These are phyloP conservation scores for Tricholoma saponaceum DNA, from an alignment of 768 basidiomycete species.

Conservation along the genomic window DNA sequence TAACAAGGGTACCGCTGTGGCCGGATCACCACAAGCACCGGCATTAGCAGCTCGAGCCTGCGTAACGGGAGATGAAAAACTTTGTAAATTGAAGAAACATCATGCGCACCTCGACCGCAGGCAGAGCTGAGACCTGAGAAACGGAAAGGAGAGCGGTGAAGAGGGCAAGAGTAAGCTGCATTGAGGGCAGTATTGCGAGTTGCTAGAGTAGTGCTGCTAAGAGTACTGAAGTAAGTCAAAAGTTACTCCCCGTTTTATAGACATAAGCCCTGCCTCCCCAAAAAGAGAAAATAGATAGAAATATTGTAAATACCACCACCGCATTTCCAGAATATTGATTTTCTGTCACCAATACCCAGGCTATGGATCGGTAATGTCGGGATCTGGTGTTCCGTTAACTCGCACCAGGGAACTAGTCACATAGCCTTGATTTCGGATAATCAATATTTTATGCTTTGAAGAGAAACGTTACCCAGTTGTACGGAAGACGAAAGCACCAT, in stretches of 20 bases:
- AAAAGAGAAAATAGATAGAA: too few species aligned
- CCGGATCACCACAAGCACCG: constrained; percentile 9
- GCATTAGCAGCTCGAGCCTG: not conserved
- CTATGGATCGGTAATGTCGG: not conserved
- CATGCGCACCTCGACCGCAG: not conserved
- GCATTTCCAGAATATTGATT: not conserved
- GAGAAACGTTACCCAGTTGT: too few species aligned
- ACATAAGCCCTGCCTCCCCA: too few species aligned
- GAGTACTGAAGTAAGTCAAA: not conserved
- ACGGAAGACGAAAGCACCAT: too few species aligned
- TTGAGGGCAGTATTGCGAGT: not conserved
- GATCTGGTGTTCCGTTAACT: not conserved
- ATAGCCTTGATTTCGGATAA: too few species aligned
- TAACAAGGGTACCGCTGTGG: constrained; percentile 5
- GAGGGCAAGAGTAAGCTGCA: not conserved
- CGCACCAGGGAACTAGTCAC: too few species aligned
- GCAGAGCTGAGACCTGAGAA: not conserved
- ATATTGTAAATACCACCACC: too few species aligned
- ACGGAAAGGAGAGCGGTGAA: not conserved
- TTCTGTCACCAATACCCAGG: not conserved
- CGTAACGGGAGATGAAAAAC: not conserved
- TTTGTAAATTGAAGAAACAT: not conserved
- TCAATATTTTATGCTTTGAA: too few species aligned
- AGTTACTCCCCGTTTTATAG: not conserved
- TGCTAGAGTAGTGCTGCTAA: not conserved